phyloP scores from a whole-genome alignment of 306 rosid genomes.

The apple (Malus domestica) region ASM211411v1 NC_041795.1:3612001-3612500 shows the following conservation, averaged over 20 bases:
- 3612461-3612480: background rate
- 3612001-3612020: background rate
- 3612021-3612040: background rate
- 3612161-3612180: conserved; percentile 91
- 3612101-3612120: background rate
- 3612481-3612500: background rate
- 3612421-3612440: background rate
- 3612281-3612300: conserved; percentile 95
- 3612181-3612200: conserved; percentile 90
- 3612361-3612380: background rate
- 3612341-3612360: background rate
- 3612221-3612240: conserved; percentile 89
- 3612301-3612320: conserved; percentile 81
- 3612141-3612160: conserved; percentile 99
- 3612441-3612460: background rate
- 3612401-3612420: background rate
- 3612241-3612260: conserved; percentile 89
- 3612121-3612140: conserved; percentile 12
- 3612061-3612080: background rate
- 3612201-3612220: conserved; percentile 98
- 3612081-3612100: background rate
- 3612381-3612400: background rate
- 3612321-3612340: conserved; percentile 20
- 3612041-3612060: background rate
- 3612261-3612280: conserved; percentile 95